Percentiles rank a stretch among this genome's conserved stretches.
phyloP scores from a whole-genome alignment of 129 eudicot genomes.

The Pseudognaphalium luteoalbum region DNA sequence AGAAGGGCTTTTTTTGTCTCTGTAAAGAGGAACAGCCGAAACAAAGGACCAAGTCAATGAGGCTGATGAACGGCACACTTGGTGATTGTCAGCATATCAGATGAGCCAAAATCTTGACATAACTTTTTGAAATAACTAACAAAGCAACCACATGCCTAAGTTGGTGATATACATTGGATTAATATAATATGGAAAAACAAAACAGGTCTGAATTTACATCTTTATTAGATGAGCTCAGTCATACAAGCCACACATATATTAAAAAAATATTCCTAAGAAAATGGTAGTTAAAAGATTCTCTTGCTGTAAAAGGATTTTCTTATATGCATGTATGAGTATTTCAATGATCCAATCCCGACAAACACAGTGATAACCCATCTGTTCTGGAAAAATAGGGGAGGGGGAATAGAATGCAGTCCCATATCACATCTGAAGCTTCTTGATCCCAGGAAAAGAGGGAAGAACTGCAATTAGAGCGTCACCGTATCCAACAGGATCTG shows the following conservation, averaged over 20 bases:
- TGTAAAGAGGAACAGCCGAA: background rate
- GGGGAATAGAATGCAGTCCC: background rate
- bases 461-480: conserved; percentile 83
- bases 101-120: background rate
- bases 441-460: conserved; percentile 94
- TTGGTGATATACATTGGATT: background rate
- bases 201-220: conserved; percentile 29
- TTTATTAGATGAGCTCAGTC: conserved; percentile 35
- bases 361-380: conserved; percentile 15
- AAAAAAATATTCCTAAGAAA: conserved; percentile 8
- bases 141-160: background rate
- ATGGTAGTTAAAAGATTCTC: conserved; percentile 23
- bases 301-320: conserved; percentile 26
- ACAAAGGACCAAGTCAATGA: background rate
- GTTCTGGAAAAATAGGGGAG: background rate
- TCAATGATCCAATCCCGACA: conserved; percentile 29
- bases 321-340: conserved; percentile 36
- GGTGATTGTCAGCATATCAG: background rate
- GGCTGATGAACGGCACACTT: background rate
- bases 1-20: background rate
- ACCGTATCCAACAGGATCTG: conserved; percentile 94
- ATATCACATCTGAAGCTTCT: conserved; percentile 54
- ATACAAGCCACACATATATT: conserved; percentile 27
- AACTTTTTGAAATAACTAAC: background rate
- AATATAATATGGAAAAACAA: conserved; percentile 5